Evolutionary conservation across 352 stramenopile genomes (phyloP).

Genomic region (Aphanomyces astaci): DNA sequence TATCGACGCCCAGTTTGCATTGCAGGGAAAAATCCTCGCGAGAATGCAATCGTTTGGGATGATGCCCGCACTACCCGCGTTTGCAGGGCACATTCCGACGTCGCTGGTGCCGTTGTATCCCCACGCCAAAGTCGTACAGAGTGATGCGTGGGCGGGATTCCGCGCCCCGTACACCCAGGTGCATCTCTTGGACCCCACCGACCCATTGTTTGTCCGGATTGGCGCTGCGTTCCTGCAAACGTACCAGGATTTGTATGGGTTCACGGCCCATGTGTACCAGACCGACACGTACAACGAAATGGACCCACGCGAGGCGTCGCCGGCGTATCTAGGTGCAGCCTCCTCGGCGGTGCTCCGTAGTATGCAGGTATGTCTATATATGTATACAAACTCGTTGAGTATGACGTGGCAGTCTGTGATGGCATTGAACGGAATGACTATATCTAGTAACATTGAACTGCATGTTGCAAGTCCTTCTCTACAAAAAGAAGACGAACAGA

Average conservation of each 20-base stretch:
- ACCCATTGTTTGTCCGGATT: conserved; percentile 76
- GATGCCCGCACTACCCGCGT: conserved; percentile 77
- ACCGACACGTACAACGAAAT: conserved; percentile 80
- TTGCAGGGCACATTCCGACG: conserved; percentile 80
- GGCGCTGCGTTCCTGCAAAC: conserved; percentile 64
- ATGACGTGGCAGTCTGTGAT: no score
- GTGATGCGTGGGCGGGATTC: conserved; percentile 65
- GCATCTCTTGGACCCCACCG: conserved; percentile 65
- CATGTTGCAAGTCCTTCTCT: no score
- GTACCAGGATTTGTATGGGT: conserved; percentile 48
- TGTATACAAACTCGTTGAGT: no score
- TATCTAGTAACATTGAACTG: no score
- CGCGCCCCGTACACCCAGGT: conserved; percentile 69
- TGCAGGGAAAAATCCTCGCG: conserved; percentile 75
- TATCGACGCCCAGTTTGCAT: conserved; percentile 66
- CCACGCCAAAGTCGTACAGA: conserved; percentile 65
- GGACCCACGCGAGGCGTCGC: conserved; percentile 51
- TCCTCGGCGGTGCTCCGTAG: conserved; percentile 63
- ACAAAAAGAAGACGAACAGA: no score
- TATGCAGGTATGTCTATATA: conserved; percentile 37
- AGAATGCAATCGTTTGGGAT: conserved; percentile 82
- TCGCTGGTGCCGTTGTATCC: conserved; percentile 71
- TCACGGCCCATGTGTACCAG: conserved; percentile 68
- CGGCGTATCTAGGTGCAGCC: conserved; percentile 33
- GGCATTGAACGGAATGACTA: no score